Evolutionary conservation across 2,329 filamentous ascomycete genomes (phyloP), one percentile per base, ranked within the genome.

Genomic region (Xylariales sp.): DNA sequence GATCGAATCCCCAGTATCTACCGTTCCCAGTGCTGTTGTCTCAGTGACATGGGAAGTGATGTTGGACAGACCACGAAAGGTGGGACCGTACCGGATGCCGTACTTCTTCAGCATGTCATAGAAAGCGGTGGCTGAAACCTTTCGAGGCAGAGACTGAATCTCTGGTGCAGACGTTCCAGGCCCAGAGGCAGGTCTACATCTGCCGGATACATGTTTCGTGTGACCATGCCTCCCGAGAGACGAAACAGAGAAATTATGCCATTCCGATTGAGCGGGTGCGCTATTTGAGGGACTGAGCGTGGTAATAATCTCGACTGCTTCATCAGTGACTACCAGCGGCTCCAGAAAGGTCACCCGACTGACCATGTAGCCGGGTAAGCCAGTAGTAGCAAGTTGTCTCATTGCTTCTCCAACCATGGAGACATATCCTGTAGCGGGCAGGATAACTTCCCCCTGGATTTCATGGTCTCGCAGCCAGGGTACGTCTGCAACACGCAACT

Each of bases 391-490:
- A n/a, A n/a, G n/a, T 29, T 42, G 42, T 7, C 34, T 31, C 5
- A 40, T 20, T n/a, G 42, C 45, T 27, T 45, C 42, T 8, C 40
- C 44, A 15, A 31, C 39, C 6, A 63, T 51, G 9, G 59, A 54
- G 2, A 58, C 51, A 10, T 52, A 49, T 28, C 63, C 64, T 8
- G 56, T 53, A 12, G 57, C 57, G 44, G 65, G 58, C 38, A 62
- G 63, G 49, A 68, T 63, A 42, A 61, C 61, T 33, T 68, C 59
- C 51, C 59, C 66, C 40, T 67, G 61, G 57, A 69, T 61, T 31
- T 54, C 44, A 53, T 70, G 68, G 46, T 68, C 65, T 33, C 63
- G 53, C 5, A 65, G 58, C 20, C 70, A 70, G 21, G 71, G 60
- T 2, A 38, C 33, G 16, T 51, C 38, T 2, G 20, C 16, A 12